These are phyloP conservation scores for Solanum microdontum DNA, from an alignment of 257 asterid genomes.

Conservation along the genomic window DNA sequence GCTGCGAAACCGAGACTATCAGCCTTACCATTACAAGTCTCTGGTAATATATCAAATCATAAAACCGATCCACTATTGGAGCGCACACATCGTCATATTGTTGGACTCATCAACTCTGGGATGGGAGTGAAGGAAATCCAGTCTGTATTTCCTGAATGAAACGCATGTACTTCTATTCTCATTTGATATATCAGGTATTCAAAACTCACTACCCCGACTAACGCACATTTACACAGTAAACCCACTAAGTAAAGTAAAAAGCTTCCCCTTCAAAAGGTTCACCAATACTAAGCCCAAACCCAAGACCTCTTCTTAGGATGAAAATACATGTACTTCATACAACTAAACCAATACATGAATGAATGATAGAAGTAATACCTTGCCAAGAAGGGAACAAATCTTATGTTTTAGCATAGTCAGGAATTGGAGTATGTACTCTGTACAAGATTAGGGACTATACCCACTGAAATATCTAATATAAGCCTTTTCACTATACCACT, in stretches of 20 bases:
- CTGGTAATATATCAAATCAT: neutral
- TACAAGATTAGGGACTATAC: neutral
- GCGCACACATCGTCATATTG: neutral
- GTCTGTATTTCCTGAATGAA: neutral
- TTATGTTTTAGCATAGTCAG: neutral
- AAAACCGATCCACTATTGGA: neutral
- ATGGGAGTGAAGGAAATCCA: neutral
- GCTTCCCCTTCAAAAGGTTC: neutral
- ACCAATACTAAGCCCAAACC: neutral
- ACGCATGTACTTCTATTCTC: neutral
- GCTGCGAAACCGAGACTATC: neutral
- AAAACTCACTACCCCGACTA: neutral
- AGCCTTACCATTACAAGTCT: neutral
- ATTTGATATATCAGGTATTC: neutral
- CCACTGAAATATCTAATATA: neutral
- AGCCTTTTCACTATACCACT: slow-evolving; percentile 1
- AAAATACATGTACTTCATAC: neutral
- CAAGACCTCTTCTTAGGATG: neutral
- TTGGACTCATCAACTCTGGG: neutral
- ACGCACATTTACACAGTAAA: neutral
- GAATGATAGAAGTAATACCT: neutral
- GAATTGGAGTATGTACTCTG: neutral
- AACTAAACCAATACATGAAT: neutral
- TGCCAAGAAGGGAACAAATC: neutral
- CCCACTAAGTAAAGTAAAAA: no score